Conservation (phyloP, 192 early-diverging fungal genomes). For the Coemansia sp. region DNA sequence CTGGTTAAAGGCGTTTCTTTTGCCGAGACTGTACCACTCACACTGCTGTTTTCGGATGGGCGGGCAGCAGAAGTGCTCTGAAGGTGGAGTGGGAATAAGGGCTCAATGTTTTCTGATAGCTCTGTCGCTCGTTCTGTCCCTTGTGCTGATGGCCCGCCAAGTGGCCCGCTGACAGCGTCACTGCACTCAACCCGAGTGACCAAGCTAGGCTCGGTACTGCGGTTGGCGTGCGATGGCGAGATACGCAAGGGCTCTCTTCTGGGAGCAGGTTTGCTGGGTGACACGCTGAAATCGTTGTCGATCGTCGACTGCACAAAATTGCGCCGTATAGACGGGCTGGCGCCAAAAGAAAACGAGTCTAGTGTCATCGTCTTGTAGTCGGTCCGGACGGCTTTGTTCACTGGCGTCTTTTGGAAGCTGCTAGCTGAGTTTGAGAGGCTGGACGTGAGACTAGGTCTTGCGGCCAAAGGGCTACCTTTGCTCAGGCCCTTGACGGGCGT, state of each 20-base stretch:
- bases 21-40: neutral
- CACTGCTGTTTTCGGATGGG: neutral
- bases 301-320: slow-evolving; percentile 37
- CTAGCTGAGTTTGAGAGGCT: neutral
- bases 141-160: neutral
- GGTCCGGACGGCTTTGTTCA: slow-evolving; percentile 82
- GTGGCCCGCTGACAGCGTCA: neutral
- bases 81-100: neutral
- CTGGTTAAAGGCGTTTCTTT: neutral
- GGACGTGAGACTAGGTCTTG: neutral
- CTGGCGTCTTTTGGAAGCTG: slow-evolving; percentile 49
- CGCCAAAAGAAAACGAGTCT: slow-evolving; percentile 57
- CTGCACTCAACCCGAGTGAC: neutral
- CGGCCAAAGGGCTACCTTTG: neutral
- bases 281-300: slow-evolving; percentile 30
- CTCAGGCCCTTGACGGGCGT: neutral
- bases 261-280: slow-evolving; percentile 14
- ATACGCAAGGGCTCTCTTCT: slow-evolving; percentile 6
- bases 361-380: slow-evolving; percentile 79
- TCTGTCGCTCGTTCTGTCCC: neutral
- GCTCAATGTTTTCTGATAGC: slow-evolving; percentile 17
- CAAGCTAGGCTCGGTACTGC: neutral
- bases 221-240: slow-evolving; percentile 21
- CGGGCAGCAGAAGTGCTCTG: neutral
- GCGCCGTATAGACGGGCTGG: slow-evolving; percentile 31